These are phyloP conservation scores for Actinidia polygama DNA, from an alignment of 179 eudicot species.

Conservation along the genomic window DNA sequence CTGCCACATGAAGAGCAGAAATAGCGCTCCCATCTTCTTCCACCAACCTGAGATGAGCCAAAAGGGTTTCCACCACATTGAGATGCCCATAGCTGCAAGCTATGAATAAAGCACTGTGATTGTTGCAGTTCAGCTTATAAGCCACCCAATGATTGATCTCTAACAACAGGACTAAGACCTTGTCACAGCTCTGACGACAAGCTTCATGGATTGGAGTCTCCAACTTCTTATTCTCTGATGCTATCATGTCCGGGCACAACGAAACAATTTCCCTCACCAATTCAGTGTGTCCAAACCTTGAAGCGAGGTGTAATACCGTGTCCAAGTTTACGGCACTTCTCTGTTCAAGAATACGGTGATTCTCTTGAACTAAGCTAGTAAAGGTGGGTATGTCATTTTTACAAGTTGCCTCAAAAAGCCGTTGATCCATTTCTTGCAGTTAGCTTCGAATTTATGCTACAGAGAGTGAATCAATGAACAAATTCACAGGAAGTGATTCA, in stretches of 20 bases:
- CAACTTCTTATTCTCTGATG: conserved; percentile 3
- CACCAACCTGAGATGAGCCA: neutral
- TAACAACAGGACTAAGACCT: conserved; percentile 10
- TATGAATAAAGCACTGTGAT: conserved; percentile 12
- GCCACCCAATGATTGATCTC: neutral
- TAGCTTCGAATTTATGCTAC: too few relatives aligned
- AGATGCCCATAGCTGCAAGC: conserved; percentile 15
- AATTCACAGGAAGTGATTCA: too few relatives aligned
- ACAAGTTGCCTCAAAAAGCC: conserved; percentile 9
- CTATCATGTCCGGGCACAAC: conserved; percentile 1
- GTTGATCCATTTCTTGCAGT: neutral
- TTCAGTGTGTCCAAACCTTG: conserved; percentile 17
- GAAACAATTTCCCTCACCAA: conserved; percentile 9
- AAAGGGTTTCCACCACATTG: neutral
- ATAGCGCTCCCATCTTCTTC: conserved; percentile 10
- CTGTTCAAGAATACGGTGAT: conserved; percentile 8
- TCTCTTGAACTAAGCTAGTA: neutral
- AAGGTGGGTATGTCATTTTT: neutral
- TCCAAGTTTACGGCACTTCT: neutral
- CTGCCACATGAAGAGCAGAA: conserved; percentile 7
- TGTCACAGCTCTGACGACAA: neutral
- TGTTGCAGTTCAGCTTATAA: neutral
- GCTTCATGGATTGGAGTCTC: conserved; percentile 19
- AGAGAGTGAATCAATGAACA: too few relatives aligned
- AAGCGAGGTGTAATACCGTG: conserved; percentile 14